Base-by-base conservation (phyloP, 768 basidiomycete species). In the Leccinum imitatum region DNA sequence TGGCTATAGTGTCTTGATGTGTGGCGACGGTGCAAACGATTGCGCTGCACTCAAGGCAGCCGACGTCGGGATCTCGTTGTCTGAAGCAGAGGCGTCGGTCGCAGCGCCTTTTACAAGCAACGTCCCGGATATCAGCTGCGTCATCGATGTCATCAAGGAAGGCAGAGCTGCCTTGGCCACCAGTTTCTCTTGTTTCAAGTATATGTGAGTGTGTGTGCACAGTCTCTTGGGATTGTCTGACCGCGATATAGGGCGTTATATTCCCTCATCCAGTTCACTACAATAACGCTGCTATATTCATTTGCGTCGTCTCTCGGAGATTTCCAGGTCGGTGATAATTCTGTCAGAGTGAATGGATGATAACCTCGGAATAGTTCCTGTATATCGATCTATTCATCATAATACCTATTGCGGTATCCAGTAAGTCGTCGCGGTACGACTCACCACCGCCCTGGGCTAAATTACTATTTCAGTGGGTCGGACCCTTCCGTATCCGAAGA, bases 131-230 rank as follows among this genome's bases (percentile, higher is more conserved):
- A 95, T 99, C 68, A 85, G 90, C 47, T 99, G 97, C 71, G 93
- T 98, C 48, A 81, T 98, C 31, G 95, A 98, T 66, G 91, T 99
- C 54, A 95, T 99, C 78, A 93, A 89, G 69, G 96, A 99, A 71
- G 97, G 97, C 8, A 82, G 97, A 48, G 93, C 94, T 8, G 96
- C 97, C 1, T 79, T 99, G 56, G 96, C 97, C 56, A 98, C 97
- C 1, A 96, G 94, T 73, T 99, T 99, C 76, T 95, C 94, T 65
- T 98, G 96, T 77, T 99, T 99, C 86, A 99, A 99, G 76, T 99
- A 98, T 70, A 99, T 99, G 96, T 95, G 67, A 74, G 92, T 80
- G 37, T 5, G 33, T 50, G 23, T 23, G 23, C 23, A 23, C 23
- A 23, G 23, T 23, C 23, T 2, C 23, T 23, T 23, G 23, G 23